Base-by-base conservation (phyloP, 139 green algal genomes). In the Tetraselmis striata region DNA sequence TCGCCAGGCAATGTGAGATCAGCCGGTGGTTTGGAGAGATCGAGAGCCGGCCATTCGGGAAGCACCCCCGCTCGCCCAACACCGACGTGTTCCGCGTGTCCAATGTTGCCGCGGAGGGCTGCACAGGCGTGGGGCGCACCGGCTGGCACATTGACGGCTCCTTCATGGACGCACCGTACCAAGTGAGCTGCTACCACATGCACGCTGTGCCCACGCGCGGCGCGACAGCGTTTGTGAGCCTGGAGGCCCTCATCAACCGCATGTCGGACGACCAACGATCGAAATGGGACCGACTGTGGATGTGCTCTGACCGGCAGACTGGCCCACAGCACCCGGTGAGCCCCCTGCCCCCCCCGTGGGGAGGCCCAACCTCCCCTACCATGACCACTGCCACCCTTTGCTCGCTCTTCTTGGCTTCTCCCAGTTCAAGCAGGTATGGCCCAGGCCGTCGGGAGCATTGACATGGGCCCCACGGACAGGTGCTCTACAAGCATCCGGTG, bases 111-210 rank as follows among this genome's bases (percentile, higher is more conserved):
- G 2, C 29, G 0, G 58, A 91, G 77, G 88, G 88, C 23, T 92
- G 88, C 80, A 90, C 85, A 84, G 84, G 84, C 22, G 88, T 91
- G 24, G 88, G 88, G 2, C 82, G 88, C 18, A 92, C 87, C 23
- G 88, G 88, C 0, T 92, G 85, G 87, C 88, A 92, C 77, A 85
- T 92, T 0, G 88, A 92, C 76, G 88, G 88, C 30, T 79, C 28
- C 59, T 92, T 92, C 79, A 83, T 88, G 85, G 25, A 31, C 1
- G 59, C 75, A 18, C 88, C 88, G n/a, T 91, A 91, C 79, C n/a
- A 22, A 29, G 28, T 91, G 27, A 82, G 84, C 1, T 79, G 86
- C 1, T 91, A 91, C 67, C 86, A 91, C 81, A 89, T 90, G 1
- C 32, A 79, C 23, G 30, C 30, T 23, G 75, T 77, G 25, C 85